Evolutionary conservation across 1,139 yeast genomes (phyloP).

Genomic region (Sugiyamaella japonica): DNA sequence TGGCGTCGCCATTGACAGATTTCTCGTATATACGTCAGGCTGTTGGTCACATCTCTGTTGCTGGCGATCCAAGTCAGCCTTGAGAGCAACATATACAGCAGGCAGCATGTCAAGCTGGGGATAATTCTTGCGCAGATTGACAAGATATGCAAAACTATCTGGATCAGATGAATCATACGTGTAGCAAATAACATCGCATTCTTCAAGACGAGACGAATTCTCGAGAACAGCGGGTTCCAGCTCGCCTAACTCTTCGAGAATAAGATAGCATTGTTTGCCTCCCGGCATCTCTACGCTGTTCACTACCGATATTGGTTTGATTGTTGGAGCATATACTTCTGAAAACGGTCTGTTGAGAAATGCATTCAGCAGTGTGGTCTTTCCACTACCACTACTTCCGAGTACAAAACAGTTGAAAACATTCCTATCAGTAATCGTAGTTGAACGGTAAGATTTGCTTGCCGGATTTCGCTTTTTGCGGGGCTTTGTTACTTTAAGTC

Average conservation of each 20-base stretch:
- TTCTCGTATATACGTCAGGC: slow-evolving; percentile 83
- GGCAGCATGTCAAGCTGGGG: slow-evolving; percentile 70
- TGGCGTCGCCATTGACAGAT: slow-evolving; percentile 67
- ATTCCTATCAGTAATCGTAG: slow-evolving; percentile 74
- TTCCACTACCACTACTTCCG: slow-evolving; percentile 87
- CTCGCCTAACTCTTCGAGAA: slow-evolving; percentile 87
- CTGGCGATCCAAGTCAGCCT: slow-evolving; percentile 93
- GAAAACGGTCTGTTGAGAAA: slow-evolving; percentile 75
- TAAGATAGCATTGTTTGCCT: slow-evolving; percentile 91
- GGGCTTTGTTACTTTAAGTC: slow-evolving; percentile 79
- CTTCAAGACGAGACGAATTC: slow-evolving; percentile 67
- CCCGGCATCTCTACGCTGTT: slow-evolving; percentile 94
- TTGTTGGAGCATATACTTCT: slow-evolving; percentile 76
- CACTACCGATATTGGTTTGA: slow-evolving; percentile 76
- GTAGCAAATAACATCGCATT: slow-evolving; percentile 88
- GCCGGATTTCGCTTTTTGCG: slow-evolving; percentile 53
- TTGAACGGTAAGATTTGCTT: slow-evolving; percentile 62
- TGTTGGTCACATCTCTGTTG: slow-evolving; percentile 84
- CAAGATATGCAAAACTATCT: slow-evolving; percentile 82
- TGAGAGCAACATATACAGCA: slow-evolving; percentile 81
- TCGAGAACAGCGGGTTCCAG: slow-evolving; percentile 79
- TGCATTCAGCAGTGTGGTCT: slow-evolving; percentile 73
- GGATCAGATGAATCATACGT: slow-evolving; percentile 95
- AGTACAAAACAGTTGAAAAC: slow-evolving; percentile 86
- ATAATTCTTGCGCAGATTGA: slow-evolving; percentile 61